Evolutionary conservation across 768 basidiomycete genomes (phyloP).

Genomic region (Amanita muscaria): DNA sequence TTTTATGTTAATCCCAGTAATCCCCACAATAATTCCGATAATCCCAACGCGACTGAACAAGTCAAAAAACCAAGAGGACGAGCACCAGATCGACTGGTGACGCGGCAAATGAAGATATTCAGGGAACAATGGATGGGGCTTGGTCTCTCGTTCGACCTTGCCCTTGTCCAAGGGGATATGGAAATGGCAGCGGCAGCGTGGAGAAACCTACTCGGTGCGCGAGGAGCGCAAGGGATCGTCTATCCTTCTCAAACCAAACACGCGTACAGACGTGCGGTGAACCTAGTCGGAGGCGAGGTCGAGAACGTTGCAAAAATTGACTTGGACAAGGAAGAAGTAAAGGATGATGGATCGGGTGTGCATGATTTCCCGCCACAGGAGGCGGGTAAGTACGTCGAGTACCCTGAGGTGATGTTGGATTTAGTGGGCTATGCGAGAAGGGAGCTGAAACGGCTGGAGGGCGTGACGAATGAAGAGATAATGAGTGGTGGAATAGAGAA

Average conservation of each 20-base stretch:
- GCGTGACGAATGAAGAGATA: conserved; percentile 35
- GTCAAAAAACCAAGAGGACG: conserved; percentile 19
- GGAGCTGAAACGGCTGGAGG: conserved; percentile 65
- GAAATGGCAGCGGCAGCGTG: conserved; percentile 85
- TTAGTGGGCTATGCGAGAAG: conserved; percentile 62
- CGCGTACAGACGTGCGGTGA: conserved; percentile 53
- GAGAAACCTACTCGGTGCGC: conserved; percentile 83
- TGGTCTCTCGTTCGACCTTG: conserved; percentile 71
- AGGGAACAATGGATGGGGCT: conserved; percentile 88
- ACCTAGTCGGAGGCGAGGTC: conserved; percentile 59
- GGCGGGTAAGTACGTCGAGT: conserved; percentile 59
- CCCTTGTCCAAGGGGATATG: conserved; percentile 63
- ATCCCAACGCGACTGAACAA: conserved; percentile 2
- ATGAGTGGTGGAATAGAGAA: conserved; percentile 27
- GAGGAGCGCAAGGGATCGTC: conserved; percentile 68
- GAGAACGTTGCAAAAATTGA: conserved; percentile 52
- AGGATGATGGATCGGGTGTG: conserved; percentile 64
- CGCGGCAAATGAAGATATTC: conserved; percentile 85
- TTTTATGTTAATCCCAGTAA: conserved; percentile 43
- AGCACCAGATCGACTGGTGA: conserved; percentile 73
- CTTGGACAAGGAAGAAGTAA: conserved; percentile 46
- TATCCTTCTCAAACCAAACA: conserved; percentile 20
- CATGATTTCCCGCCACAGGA: conserved; percentile 57
- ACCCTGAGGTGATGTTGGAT: conserved; percentile 66
- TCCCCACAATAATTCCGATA: conserved; percentile 10